These are phyloP conservation scores for Hypoxylon rubiginosum DNA, from an alignment of 2,329 filamentous ascomycete species.

Conservation along the genomic window DNA sequence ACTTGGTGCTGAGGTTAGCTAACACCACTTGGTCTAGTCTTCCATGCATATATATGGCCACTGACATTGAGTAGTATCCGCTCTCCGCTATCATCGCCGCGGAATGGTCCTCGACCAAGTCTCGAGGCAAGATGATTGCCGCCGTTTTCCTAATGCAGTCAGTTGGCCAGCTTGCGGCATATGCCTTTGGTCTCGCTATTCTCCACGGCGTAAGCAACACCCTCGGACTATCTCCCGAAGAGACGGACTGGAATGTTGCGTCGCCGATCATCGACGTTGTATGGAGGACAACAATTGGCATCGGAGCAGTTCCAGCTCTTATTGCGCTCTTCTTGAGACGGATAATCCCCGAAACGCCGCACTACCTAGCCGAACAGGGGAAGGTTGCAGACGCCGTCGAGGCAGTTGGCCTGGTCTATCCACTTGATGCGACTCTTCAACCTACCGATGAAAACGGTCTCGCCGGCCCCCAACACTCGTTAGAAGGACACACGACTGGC, in stretches of 20 bases:
- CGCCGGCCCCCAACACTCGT: constrained; percentile 1
- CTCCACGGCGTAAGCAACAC: constrained; percentile 32
- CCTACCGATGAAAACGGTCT: constrained; percentile 16
- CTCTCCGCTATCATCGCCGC: constrained; percentile 76
- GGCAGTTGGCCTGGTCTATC: constrained; percentile 40
- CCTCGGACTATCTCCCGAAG: constrained; percentile 17
- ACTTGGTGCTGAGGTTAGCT: constrained; percentile 42
- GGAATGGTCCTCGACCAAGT: constrained; percentile 73
- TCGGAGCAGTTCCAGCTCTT: constrained; percentile 62
- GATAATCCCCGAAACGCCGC: constrained; percentile 62
- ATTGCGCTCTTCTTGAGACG: constrained; percentile 62
- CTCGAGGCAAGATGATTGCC: constrained; percentile 76
- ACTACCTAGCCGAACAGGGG: constrained; percentile 52
- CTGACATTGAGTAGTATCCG: constrained; percentile 64
- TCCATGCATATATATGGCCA: neutral
- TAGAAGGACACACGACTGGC: constrained; percentile 11
- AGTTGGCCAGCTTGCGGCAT: constrained; percentile 74
- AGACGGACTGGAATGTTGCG: constrained; percentile 24
- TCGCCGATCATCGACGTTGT: constrained; percentile 56
- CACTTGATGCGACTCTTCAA: constrained; percentile 31
- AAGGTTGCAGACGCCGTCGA: constrained; percentile 46
- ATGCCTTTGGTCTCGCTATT: constrained; percentile 65
- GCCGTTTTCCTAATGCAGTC: constrained; percentile 79
- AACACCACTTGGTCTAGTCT: neutral
- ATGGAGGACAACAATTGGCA: constrained; percentile 63